phyloP scores from a whole-genome alignment of 2,329 filamentous ascomycete genomes.

The Sporothrix brunneoviolacea region DNA sequence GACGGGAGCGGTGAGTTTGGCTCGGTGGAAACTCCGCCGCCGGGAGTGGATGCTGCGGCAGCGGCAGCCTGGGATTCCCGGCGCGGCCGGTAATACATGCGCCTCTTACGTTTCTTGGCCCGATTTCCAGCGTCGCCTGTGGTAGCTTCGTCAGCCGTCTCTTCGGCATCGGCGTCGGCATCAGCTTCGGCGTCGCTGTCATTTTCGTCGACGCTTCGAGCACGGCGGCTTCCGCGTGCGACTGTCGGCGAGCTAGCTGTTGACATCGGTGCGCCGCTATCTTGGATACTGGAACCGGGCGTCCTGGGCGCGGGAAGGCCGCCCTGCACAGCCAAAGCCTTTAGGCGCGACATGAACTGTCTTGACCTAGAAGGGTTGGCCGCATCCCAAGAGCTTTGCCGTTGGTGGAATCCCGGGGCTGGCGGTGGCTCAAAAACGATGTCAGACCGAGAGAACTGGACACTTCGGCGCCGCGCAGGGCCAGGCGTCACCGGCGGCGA shows the following conservation, averaged over 20 bases:
- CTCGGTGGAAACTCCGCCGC: slow-evolving; percentile 31
- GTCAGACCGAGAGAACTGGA: slow-evolving; percentile 64
- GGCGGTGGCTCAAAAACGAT: slow-evolving; percentile 36
- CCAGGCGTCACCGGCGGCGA: slow-evolving; percentile 14
- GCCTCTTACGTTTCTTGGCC: slow-evolving; percentile 57
- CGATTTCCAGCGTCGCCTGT: slow-evolving; percentile 39
- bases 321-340: slow-evolving; percentile 58
- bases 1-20: slow-evolving; percentile 35
- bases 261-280: slow-evolving; percentile 30
- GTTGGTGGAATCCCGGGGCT: slow-evolving; percentile 19
- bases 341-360: slow-evolving; percentile 72
- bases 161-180: slow-evolving; percentile 65
- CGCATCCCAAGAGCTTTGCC: slow-evolving; percentile 61
- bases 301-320: slow-evolving; percentile 40
- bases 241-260: slow-evolving; percentile 42
- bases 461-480: slow-evolving; percentile 50
- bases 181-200: slow-evolving; percentile 58
- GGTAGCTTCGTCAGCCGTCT: slow-evolving; percentile 72
- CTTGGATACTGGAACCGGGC: slow-evolving; percentile 22
- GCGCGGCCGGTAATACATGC: slow-evolving; percentile 45
- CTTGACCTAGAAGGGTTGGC: slow-evolving; percentile 54
- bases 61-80: slow-evolving; percentile 22
- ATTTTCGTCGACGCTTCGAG: slow-evolving; percentile 32
- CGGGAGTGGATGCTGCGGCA: slow-evolving; percentile 46
- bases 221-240: slow-evolving; percentile 31